Evolutionary conservation across 2,329 filamentous ascomycete species (phyloP).

Genomic region (Pseudocercospora musae): DNA sequence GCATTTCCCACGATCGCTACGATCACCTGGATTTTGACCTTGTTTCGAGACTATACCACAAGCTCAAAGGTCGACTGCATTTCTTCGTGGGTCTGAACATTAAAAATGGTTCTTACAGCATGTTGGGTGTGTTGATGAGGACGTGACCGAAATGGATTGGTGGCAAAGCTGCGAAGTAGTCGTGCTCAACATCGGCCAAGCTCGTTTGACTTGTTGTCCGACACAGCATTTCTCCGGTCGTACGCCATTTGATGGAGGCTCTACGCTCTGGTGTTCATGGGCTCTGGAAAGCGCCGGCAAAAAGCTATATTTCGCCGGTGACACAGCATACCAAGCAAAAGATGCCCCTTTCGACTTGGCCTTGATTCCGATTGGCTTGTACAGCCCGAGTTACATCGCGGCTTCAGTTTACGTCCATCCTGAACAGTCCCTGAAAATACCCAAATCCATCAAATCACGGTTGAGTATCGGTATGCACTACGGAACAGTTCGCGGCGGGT

Average conservation of each 20-base stretch:
- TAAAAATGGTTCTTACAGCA: slow-evolving; percentile 39
- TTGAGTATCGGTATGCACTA: slow-evolving; percentile 53
- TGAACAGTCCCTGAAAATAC: slow-evolving; percentile 48
- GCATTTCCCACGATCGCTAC: slow-evolving; percentile 57
- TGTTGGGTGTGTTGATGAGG: slow-evolving; percentile 38
- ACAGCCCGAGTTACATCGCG: slow-evolving; percentile 44
- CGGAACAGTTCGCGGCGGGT: slow-evolving; percentile 46
- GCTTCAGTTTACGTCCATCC: slow-evolving; percentile 48
- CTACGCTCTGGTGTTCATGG: slow-evolving; percentile 51
- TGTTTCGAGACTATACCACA: slow-evolving; percentile 41
- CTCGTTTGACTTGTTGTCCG: slow-evolving; percentile 45
- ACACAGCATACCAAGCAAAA: slow-evolving; percentile 48
- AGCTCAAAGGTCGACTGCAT: slow-evolving; percentile 38
- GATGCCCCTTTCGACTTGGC: slow-evolving; percentile 48
- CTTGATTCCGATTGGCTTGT: slow-evolving; percentile 50
- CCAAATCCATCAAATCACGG: slow-evolving; percentile 46
- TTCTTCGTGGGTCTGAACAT: slow-evolving; percentile 45
- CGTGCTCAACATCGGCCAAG: slow-evolving; percentile 36
- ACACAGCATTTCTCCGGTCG: slow-evolving; percentile 49
- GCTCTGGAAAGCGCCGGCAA: slow-evolving; percentile 37
- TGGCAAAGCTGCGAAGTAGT: slow-evolving; percentile 44
- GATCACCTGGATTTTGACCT: slow-evolving; percentile 51
- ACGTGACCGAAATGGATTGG: slow-evolving; percentile 51
- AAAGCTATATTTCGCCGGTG: slow-evolving; percentile 48
- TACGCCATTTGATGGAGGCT: slow-evolving; percentile 39